Percentiles rank a stretch among this genome's conserved stretches.
phyloP scores from a whole-genome alignment of 441 rosid species.

The Populus hybrid region DNA sequence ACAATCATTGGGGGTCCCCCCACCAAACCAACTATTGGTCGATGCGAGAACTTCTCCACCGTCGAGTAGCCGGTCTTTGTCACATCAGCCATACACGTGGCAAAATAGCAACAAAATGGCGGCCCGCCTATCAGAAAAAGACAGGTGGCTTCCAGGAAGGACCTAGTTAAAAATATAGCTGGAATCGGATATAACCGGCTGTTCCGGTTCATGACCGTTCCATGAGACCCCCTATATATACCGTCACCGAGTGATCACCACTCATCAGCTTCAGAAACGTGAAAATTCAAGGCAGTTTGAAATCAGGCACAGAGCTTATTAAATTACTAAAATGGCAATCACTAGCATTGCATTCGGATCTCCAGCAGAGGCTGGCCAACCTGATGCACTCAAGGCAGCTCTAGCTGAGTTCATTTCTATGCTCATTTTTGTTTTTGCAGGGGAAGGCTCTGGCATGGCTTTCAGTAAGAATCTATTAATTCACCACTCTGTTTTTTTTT shows the following conservation, averaged over 20 bases:
- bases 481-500: background rate
- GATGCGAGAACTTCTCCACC: conserved; percentile 24
- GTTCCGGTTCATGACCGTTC: background rate
- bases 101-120: conserved; percentile 16
- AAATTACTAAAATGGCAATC: conserved; percentile 50
- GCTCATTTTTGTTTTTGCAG: conserved; percentile 23
- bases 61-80: conserved; percentile 18
- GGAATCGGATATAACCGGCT: conserved; percentile 19
- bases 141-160: conserved; percentile 22
- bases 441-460: conserved; percentile 92
- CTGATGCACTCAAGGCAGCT: conserved; percentile 67
- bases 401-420: conserved; percentile 80
- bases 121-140: conserved; percentile 34
- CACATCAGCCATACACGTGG: conserved; percentile 42
- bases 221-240: conserved; percentile 30
- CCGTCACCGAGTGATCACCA: background rate
- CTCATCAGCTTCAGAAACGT: background rate
- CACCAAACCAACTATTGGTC: conserved; percentile 16
- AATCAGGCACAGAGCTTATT: conserved; percentile 12
- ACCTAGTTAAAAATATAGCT: background rate
- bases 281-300: background rate
- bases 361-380: conserved; percentile 52
- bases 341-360: conserved; percentile 68
- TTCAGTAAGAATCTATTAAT: conserved; percentile 30
- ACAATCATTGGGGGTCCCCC: conserved; percentile 38